phyloP scores from a whole-genome alignment of 1,284 basidiomycete species.

The Cutaneotrichosporon sp. region DNA sequence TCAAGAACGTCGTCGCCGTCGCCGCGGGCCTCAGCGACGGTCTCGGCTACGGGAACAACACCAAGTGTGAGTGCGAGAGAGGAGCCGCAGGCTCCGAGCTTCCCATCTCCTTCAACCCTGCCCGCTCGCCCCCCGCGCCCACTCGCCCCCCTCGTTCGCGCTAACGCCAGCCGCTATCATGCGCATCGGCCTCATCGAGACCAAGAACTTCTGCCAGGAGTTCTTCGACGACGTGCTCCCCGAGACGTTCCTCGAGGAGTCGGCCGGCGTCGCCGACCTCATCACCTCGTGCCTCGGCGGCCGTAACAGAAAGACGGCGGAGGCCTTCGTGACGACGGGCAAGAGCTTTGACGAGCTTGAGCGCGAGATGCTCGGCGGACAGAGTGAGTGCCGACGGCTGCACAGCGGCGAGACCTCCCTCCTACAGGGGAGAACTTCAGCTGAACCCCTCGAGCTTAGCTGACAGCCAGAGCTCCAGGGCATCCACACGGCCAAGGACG shows the following conservation, averaged over 20 bases:
- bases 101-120: no score
- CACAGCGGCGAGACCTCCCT: no score
- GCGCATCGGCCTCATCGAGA: conserved; percentile 59
- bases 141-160: neutral
- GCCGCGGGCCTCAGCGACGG: conserved; percentile 62
- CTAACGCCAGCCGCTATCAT: conserved; percentile 58
- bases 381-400: conserved; percentile 53
- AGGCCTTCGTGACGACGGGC: conserved; percentile 58
- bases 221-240: conserved; percentile 60
- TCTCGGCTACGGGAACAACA: conserved; percentile 60
- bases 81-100: no score
- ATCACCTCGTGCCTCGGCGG: conserved; percentile 63
- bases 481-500: conserved; percentile 57
- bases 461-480: conserved; percentile 56
- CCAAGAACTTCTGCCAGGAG: conserved; percentile 58
- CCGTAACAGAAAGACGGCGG: conserved; percentile 57
- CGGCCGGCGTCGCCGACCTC: conserved; percentile 61
- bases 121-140: no score
- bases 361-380: conserved; percentile 60
- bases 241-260: conserved; percentile 59
- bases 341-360: conserved; percentile 59
- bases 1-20: conserved; percentile 63
- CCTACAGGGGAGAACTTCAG: no score
- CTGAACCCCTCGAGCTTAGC: no score
- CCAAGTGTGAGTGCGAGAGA: conserved; percentile 57